Evolutionary conservation across 2,329 filamentous ascomycete species (phyloP), one percentile per base, ranked within the genome.

Genomic region (Fusarium torreyae): DNA sequence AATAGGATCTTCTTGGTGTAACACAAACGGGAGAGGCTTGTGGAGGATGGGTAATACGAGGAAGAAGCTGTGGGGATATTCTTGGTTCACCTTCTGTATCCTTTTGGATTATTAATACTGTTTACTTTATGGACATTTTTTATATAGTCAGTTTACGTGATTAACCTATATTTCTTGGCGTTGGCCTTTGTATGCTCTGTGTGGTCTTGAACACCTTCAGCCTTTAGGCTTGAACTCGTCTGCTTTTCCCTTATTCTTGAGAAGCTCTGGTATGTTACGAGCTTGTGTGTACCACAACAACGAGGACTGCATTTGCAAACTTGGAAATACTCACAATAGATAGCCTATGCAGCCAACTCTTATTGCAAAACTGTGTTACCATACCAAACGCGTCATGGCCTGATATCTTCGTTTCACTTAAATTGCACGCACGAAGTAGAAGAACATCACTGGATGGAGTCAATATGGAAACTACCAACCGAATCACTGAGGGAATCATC

Each of bases 21-120:
- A 45, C 28, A 17, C 17, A 34, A 24, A 50, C 38, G 54, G 54
- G 54, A 54, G 55, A 45, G 61, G 48, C 61, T 66, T 66, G 48
- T 14, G 43, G 61, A 46, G 31, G 20, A 28, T 48, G 39, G 60
- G 56, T 26, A 36, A 54, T 52, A 61, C 48, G 34, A 48, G 31
- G 36, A 24, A 31, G 24, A 26, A n/a, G 5, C 26, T 42, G 17
- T 59, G 26, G 52, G 62, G 13, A 45, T 51, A 28, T 49, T 68
- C 33, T 49, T 34, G 40, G 50, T 56, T 28, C 50, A 42, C 43
- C 56, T 69, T 46, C 54, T 62, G 34, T 13, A 24, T 55, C 50
- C 34, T 49, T n/a, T n/a, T 17, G 34, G 28, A 36, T 38, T 40
- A 28, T 28, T 40, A 28, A 36, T 59, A 31, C 15, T 28, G 34